Evolutionary conservation across 805 yeast genomes (phyloP), one percentile per base, ranked within the genome.

Genomic region (Candida manassasensis): DNA sequence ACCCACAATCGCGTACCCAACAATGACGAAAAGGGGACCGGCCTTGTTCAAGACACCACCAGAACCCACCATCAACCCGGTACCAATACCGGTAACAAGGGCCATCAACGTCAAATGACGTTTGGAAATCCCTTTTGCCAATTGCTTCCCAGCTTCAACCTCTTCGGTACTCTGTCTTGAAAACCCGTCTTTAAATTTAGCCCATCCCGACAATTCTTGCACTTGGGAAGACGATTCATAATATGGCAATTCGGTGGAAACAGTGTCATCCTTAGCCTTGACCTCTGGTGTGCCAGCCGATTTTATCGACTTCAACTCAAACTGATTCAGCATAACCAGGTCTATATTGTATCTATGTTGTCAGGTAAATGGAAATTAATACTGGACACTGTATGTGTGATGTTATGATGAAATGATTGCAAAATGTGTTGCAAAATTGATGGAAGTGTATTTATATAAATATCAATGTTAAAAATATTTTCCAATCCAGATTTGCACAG

Each of bases 41-140:
- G 71, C 67, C 12, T 50, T 55, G 33, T 49, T 50, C 40, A 65
- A 53, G 6, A 53, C 56, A 25, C 47, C 44, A 38, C 70, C 71
- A 17, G 64, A 50, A 21, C 70, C 71, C 16, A 65, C 71, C 42
- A 64, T 51, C 25, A 65, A 53, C 35, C 71, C 71, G 22, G 71
- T 65, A 35, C 71, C 71, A 31, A 65, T 49, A 41, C 71, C 71
- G 21, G 61, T 55, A 28, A 55, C 55, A 36, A 61, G 51, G 9
- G 66, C 61, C 52, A 61, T 58, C 29, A 55, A 46, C 9, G 51
- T 51, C 46, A 61, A 52, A 36, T 70, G 64, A 65, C 77, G 35
- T 58, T 65, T 36, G 50, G 69, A 13, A 64, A 63, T 44, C 56
- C 50, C 48, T 43, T 55, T 55, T 19, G 47, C 45, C 21, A 55